Base-by-base conservation (phyloP, 2,329 filamentous ascomycete species). In the Cadophora sp. region DNA sequence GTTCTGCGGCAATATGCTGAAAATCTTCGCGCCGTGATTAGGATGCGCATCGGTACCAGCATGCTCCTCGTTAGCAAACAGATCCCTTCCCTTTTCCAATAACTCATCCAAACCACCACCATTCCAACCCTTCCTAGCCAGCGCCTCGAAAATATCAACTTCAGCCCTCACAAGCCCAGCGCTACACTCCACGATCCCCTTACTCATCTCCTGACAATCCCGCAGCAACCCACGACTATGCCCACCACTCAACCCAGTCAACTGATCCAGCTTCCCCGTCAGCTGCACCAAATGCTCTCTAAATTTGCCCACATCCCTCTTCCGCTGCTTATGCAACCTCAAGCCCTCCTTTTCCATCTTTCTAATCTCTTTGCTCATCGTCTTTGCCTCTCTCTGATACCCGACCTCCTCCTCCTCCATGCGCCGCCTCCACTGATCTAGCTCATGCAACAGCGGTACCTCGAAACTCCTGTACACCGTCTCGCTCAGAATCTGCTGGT, bases 381-480 rank as follows among this genome's bases (percentile, higher is more conserved):
- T 79, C 68, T 83, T 84, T 48, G 87, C 85, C 51, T 84, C 83
- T 62, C 83, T 81, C 73, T 84, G 83, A 77, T 91, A 91, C 12
- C 81, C 80, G 64, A 87, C 84, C 75, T 90, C 86, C 75, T 91
- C 89, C 73, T 91, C 89, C 68, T 89, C 87, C 68, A 91, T 86
- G 72, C 86, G 84, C 63, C 82, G 82, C 64, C 84, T 84, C 88
- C 89, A 91, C 71, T 84, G 85, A 77, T 91, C 89, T 34, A 91
- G 81, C 79, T 91, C 89, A 79, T 91, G 88, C n/a, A 91, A 82
- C 26, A 91, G 80, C 4, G 89, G 89, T 46, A 91, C 88, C 78
- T 91, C 89, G 76, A 91, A 91, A 68, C 83, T 84, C 65, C 89
- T 83, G 78, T 91, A 91, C 9, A 91, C 87, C 0, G 88, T 91